phyloP scores from a whole-genome alignment of 805 yeast genomes.

The Saccharomycopsis schoenii region DNA sequence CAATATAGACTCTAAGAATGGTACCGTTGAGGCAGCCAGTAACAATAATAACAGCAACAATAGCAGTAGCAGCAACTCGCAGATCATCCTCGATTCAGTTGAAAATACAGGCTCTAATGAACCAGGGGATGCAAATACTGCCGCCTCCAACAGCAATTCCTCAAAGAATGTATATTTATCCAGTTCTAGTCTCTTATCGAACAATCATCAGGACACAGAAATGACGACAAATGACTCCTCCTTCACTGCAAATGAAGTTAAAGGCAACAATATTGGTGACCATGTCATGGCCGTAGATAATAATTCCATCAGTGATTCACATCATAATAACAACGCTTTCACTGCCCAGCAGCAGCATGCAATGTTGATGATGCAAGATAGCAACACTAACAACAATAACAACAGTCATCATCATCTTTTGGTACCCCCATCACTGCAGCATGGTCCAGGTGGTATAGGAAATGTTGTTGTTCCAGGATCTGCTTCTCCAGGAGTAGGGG shows the following conservation, averaged over 20 bases:
- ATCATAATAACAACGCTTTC: not conserved
- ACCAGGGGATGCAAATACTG: not conserved
- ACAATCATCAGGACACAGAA: not conserved
- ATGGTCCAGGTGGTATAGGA: conserved; percentile 9
- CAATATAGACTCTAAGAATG: not conserved
- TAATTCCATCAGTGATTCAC: not conserved
- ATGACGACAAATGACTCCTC: not conserved
- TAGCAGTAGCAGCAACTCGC: not conserved
- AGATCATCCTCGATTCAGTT: not conserved
- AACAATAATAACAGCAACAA: not conserved
- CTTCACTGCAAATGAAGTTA: not conserved
- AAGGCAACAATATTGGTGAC: not conserved
- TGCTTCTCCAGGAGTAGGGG: conserved; percentile 45
- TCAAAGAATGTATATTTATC: conserved; percentile 7
- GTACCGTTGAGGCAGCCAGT: not conserved
- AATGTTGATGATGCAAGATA: not conserved
- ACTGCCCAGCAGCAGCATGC: not conserved
- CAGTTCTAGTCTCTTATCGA: conserved; percentile 9
- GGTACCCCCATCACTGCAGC: not conserved
- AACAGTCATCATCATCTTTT: not conserved
- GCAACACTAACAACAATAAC: not conserved
- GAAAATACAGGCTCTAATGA: not conserved
- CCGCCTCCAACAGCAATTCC: not conserved
- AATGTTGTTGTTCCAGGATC: conserved; percentile 25
- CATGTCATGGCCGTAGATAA: not conserved